Conservation (phyloP, 1,139 yeast species). For the Candida anutae region DNA sequence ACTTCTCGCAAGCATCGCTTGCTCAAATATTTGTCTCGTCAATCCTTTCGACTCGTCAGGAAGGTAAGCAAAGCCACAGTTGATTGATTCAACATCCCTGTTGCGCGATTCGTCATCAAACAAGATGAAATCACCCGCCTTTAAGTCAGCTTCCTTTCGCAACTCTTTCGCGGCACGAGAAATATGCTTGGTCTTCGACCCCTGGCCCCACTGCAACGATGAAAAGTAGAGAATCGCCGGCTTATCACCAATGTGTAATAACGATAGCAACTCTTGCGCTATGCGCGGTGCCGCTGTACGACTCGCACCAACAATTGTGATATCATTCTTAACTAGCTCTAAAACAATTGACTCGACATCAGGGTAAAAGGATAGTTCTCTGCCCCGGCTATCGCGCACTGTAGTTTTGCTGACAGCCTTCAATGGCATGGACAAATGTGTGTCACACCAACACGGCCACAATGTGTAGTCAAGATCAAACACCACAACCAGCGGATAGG, state of each 20-base stretch:
- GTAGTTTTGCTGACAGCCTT: constrained; percentile 14
- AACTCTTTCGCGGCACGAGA: constrained; percentile 37
- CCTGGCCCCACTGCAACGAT: constrained; percentile 59
- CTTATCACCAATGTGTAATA: constrained; percentile 39
- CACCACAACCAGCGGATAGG: constrained; percentile 59
- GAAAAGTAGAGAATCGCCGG: constrained; percentile 45
- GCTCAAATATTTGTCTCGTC: constrained; percentile 38
- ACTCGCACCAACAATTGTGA: constrained; percentile 55
- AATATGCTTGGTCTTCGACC: constrained; percentile 57
- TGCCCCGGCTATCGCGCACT: constrained; percentile 41
- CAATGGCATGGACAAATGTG: constrained; percentile 57
- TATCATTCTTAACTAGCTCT: constrained; percentile 32
- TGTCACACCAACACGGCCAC: constrained; percentile 68
- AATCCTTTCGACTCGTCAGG: constrained; percentile 40
- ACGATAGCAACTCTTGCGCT: constrained; percentile 48
- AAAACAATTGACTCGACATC: constrained; percentile 54
- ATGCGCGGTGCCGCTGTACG: constrained; percentile 57
- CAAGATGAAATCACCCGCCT: constrained; percentile 45
- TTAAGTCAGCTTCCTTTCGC: constrained; percentile 30
- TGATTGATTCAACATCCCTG: constrained; percentile 53
- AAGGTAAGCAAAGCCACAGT: constrained; percentile 54
- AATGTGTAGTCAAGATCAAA: constrained; percentile 72
- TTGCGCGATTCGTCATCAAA: constrained; percentile 68
- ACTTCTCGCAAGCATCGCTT: constrained; percentile 32
- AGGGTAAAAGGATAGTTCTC: constrained; percentile 41